Percentiles rank a stretch among this genome's conserved stretches.
These are phyloP conservation scores for Penicillium sp. DNA, from an alignment of 2,329 filamentous ascomycete genomes.

Conservation along the genomic window DNA sequence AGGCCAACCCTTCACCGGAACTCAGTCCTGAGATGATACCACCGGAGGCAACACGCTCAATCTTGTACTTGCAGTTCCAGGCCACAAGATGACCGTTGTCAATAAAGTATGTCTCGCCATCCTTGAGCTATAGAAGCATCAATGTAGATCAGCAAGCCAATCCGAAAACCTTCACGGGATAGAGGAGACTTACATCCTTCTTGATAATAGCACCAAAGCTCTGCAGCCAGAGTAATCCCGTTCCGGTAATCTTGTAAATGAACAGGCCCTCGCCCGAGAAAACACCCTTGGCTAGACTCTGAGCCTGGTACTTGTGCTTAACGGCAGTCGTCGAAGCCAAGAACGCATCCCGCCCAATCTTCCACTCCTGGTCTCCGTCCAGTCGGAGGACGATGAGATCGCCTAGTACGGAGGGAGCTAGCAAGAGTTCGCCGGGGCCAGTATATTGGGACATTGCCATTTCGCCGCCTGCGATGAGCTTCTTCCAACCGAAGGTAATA, in stretches of 20 bases:
- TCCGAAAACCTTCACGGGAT: too few relatives aligned
- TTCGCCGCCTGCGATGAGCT: constrained; percentile 80
- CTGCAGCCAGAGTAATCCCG: constrained; percentile 82
- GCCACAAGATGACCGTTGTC: constrained; percentile 93
- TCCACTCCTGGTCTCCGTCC: constrained; percentile 69
- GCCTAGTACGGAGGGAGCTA: constrained; percentile 77
- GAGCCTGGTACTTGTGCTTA: constrained; percentile 81
- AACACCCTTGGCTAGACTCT: constrained; percentile 84
- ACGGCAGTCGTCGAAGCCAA: constrained; percentile 85
- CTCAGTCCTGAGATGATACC: constrained; percentile 87
- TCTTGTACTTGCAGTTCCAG: constrained; percentile 93
- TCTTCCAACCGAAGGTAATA: constrained; percentile 87
- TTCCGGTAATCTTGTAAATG: constrained; percentile 81
- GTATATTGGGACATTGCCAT: constrained; percentile 78
- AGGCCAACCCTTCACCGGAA: constrained; percentile 85
- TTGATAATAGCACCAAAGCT: constrained; percentile 94
- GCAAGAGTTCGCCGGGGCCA: constrained; percentile 84
- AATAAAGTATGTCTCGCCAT: constrained; percentile 84
- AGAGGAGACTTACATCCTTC: constrained; percentile 73
- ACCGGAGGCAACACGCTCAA: constrained; percentile 86
- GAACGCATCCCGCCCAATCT: constrained; percentile 82
- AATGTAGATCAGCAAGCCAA: too few relatives aligned
- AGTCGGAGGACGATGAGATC: constrained; percentile 83
- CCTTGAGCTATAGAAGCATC: constrained; percentile 26
- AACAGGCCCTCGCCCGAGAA: constrained; percentile 93